Evolutionary conservation across 176 grass and related monocot genomes (phyloP).

Genomic region (Triticum turgidum): DNA sequence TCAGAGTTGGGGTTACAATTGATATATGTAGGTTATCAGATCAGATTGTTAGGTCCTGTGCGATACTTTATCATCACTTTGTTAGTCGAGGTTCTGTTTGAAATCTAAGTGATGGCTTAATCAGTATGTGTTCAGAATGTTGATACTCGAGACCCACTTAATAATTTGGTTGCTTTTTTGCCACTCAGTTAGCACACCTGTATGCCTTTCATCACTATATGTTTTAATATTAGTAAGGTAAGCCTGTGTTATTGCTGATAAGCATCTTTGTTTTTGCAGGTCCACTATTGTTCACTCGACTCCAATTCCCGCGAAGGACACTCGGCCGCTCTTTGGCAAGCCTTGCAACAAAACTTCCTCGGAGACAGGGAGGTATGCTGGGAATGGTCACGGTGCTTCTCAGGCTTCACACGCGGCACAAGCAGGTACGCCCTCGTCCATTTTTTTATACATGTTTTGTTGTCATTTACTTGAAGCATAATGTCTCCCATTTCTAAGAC

Average conservation of each 20-base stretch:
- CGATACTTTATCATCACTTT: not conserved
- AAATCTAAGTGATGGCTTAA: not conserved
- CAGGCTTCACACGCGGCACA: slow-evolving; percentile 52
- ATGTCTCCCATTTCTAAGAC: not conserved
- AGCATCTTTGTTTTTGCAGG: slow-evolving; percentile 44
- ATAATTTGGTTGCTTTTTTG: not conserved
- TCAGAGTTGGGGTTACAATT: not conserved
- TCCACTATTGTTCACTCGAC: slow-evolving; percentile 80
- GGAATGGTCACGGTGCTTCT: slow-evolving; percentile 32
- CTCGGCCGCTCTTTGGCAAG: not conserved
- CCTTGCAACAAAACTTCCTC: slow-evolving; percentile 47
- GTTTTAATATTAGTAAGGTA: not conserved
- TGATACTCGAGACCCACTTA: not conserved
- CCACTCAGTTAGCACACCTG: not conserved
- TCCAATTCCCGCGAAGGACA: slow-evolving; percentile 68
- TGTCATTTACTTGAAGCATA: not conserved
- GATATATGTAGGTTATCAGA: not conserved
- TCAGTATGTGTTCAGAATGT: slow-evolving; percentile 10
- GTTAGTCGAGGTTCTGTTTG: not conserved
- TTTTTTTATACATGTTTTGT: not conserved
- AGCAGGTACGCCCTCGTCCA: slow-evolving; percentile 40
- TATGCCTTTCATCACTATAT: not conserved
- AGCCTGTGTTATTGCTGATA: slow-evolving; percentile 15
- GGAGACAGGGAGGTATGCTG: slow-evolving; percentile 34
- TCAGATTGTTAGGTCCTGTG: not conserved